phyloP scores from a whole-genome alignment of 2,329 filamentous ascomycete species.

The Westerdykella sp. region DNA sequence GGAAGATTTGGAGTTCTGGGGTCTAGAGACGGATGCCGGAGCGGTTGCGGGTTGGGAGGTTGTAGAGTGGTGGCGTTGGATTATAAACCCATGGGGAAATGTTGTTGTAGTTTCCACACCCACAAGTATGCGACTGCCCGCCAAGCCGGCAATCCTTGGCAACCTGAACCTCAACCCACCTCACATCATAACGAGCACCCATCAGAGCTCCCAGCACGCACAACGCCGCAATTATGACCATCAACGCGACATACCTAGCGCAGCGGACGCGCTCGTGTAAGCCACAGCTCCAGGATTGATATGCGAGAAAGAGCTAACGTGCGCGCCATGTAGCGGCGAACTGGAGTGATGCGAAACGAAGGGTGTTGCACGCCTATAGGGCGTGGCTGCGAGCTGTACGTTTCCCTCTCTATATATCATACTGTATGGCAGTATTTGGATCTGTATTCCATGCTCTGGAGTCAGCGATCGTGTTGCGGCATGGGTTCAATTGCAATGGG shows the following conservation, averaged over 20 bases:
- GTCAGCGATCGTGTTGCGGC: background rate
- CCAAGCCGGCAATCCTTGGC: constrained; percentile 24
- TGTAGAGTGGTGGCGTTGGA: background rate
- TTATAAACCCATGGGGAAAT: background rate
- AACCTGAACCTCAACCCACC: constrained; percentile 17
- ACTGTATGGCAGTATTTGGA: too few relatives aligned
- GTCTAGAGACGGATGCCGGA: background rate
- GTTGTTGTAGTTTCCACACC: background rate
- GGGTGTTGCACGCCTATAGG: constrained; percentile 84
- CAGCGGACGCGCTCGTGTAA: constrained; percentile 50
- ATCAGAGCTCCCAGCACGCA: constrained; percentile 16
- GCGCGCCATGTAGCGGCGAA: constrained; percentile 59
- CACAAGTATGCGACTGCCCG: constrained; percentile 3
- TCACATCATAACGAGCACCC: constrained; percentile 26
- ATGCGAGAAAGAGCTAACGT: background rate
- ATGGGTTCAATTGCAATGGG: too few relatives aligned
- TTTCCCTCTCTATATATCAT: constrained; percentile 22
- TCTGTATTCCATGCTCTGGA: background rate
- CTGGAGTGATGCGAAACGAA: constrained; percentile 79
- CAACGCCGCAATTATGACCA: constrained; percentile 55
- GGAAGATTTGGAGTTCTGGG: background rate
- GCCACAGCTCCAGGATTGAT: constrained; percentile 9
- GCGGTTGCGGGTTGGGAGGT: too few relatives aligned
- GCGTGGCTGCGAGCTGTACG: constrained; percentile 95
- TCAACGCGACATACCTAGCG: constrained; percentile 87